Evolutionary conservation across 257 asterid genomes (phyloP), one percentile per base, ranked within the genome.

Genomic region (Gardenia jasminoides): DNA sequence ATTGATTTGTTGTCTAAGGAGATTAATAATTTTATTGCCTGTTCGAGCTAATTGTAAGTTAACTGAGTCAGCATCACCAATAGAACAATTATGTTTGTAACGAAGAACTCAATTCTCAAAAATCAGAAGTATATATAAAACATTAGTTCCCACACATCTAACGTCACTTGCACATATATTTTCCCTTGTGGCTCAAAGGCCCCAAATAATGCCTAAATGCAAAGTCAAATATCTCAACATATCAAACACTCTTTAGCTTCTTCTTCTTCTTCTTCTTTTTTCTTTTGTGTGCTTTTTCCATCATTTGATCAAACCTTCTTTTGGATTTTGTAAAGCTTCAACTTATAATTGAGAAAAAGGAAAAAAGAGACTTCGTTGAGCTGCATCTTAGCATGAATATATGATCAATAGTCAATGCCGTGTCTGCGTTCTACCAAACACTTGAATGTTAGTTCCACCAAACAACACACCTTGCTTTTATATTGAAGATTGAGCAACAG

Each of bases 351-450:
- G 11, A 31, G 2, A 6, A n/a, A 6, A 59, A 22, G 13, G 6
- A 56, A 56, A 7, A 19, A 54, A 54, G 5, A 44, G 17, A 22
- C 10, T 41, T 22, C 33, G 26, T 30, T 4, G 70, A 65, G 43
- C 0, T 6, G 70, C 43, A 65, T 10, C 70, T 65, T 8, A 17
- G 72, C 50, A 10, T 16, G 3, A 28, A 70, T n/a, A 44, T 12
- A 11, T 26, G 24, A 71, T 47, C 33, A 76, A 76, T 26, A 64
- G 79, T 76, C 79, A 76, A 76, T 44, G 64, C 62, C 72, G 72
- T 64, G 72, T 76, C 22, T 39, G 17, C 20, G 71, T 76, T 28
- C 31, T 13, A 76, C 79, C 79, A 62, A 76, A 64, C 79, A 44
- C 12, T 76, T 62, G 71, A 62, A 61, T 62, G 61, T 62, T 62